Evolutionary conservation across 768 basidiomycete species (phyloP), one percentile per base, ranked within the genome.

Genomic region (Xerocomus brunneocitrinus): DNA sequence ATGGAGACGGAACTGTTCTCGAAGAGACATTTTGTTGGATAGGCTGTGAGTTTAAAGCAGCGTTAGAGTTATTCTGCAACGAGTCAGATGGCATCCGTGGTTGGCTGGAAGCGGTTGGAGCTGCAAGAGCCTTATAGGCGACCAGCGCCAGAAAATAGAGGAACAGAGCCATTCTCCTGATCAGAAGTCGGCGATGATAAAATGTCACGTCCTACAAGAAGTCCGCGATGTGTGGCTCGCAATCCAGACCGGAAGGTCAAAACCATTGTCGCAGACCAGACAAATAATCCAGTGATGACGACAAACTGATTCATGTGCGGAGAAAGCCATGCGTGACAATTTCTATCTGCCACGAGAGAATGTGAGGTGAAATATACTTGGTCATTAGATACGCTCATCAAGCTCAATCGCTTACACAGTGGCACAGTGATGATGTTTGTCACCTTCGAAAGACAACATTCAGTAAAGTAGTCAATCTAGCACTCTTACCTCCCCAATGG

Each of bases 101-200:
- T 47, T 36, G 57, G 34, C 34, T 55, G 9, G 53, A 50, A n/a
- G 44, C 46, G 13, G 54, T 40, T 28, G 62, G 65, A 5, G 57
- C 55, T 34, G 58, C 53, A 30, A 53, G 22, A 1, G 42, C 43
- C 9, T 28, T 45, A 25, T 9, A 32, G 34, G 55, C 58, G 53
- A 52, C 58, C 57, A 62, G 62, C 60, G 57, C 65, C 28, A 60
- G 39, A 10, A 52, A 16, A 47, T 19, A 52, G 24, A 58, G 9
- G n/a, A 31, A 12, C 4, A 36, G 5, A 40, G 39, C 6, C 62
- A 64, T 66, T 31, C 22, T 46, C 25, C 31, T 25, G 39, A 19
- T 13, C 43, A 25, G 36, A 45, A 25, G 30, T 42, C 5, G 38
- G 36, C 19, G 13, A 16, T 22, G 12, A 40, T 43, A n/a, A 34